Evolutionary conservation across 192 early-diverging fungal genomes (phyloP).

Genomic region (Coemansia sp.): DNA sequence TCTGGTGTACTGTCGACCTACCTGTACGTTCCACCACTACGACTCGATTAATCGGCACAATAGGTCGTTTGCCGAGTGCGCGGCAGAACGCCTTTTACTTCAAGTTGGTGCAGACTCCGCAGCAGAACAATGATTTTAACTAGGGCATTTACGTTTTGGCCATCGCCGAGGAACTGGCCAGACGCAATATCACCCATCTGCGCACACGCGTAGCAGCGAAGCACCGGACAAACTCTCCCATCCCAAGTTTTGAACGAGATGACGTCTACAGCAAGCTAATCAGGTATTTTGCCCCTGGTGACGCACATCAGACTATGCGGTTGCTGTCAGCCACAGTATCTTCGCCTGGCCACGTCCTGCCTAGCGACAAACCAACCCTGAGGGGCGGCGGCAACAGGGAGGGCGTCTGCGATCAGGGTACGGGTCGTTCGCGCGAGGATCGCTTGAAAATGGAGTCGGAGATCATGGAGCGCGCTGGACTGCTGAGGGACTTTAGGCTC

Average conservation of each 20-base stretch:
- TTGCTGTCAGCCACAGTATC: not conserved
- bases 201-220: not conserved
- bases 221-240: not conserved
- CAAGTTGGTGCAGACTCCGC: constrained; percentile 54
- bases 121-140: constrained; percentile 53
- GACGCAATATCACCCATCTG: constrained; percentile 45
- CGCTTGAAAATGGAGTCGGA: constrained; percentile 29
- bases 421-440: constrained; percentile 29
- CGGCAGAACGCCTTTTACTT: constrained; percentile 25
- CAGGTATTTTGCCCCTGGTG: not conserved
- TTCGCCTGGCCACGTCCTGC: constrained; percentile 23
- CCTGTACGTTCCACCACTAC: too few species aligned
- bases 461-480: constrained; percentile 46
- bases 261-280: constrained; percentile 13
- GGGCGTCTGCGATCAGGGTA: not conserved
- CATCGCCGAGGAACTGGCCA: constrained; percentile 50
- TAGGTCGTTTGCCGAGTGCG: too few species aligned
- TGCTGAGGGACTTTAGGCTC: constrained; percentile 49
- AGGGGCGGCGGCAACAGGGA: constrained; percentile 1
- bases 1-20: too few species aligned
- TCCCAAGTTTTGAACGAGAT: not conserved
- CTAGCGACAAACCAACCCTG: constrained; percentile 25
- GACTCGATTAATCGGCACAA: too few species aligned
- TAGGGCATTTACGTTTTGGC: constrained; percentile 52
- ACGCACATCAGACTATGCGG: too few species aligned